These are phyloP conservation scores for Scenedesmus sp. DNA, from an alignment of 163 green algal genomes.

Conservation along the genomic window DNA sequence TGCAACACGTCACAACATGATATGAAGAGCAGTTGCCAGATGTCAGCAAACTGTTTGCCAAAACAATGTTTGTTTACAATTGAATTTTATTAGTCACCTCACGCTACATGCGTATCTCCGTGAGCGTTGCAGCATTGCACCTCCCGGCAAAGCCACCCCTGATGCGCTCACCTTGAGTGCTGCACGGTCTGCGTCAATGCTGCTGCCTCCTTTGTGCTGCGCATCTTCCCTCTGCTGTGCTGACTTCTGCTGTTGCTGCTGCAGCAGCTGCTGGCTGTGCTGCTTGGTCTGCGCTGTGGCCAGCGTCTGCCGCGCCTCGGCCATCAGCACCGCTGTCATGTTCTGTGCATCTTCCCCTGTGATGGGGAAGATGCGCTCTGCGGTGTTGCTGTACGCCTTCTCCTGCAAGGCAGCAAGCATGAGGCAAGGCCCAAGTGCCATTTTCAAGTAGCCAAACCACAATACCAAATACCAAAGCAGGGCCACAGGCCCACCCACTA, in stretches of 20 bases:
- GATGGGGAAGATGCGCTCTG: not conserved
- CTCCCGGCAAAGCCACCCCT: not conserved
- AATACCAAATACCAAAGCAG: too few relatives aligned
- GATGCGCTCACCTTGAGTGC: not conserved
- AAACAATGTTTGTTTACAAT: too few relatives aligned
- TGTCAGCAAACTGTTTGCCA: too few relatives aligned
- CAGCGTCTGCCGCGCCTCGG: not conserved
- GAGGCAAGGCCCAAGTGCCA: too few relatives aligned
- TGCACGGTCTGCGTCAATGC: not conserved
- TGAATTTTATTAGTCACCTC: too few relatives aligned
- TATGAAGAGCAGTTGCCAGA: too few relatives aligned
- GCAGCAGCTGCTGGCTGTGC: not conserved
- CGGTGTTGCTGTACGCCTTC: constrained; percentile 5
- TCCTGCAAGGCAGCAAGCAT: not conserved
- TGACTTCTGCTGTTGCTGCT: not conserved
- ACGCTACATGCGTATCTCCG: not conserved
- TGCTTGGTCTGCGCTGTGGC: constrained; percentile 9
- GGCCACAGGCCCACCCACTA: too few relatives aligned
- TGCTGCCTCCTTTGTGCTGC: not conserved
- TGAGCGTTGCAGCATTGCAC: not conserved
- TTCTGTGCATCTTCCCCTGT: not conserved
- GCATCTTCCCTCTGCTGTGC: not conserved
- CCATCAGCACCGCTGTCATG: constrained; percentile 5
- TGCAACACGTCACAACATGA: too few relatives aligned
- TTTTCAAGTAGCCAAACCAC: too few relatives aligned